phyloP scores from a whole-genome alignment of 1,284 basidiomycete species.

The Ustilago trichophora region DNA sequence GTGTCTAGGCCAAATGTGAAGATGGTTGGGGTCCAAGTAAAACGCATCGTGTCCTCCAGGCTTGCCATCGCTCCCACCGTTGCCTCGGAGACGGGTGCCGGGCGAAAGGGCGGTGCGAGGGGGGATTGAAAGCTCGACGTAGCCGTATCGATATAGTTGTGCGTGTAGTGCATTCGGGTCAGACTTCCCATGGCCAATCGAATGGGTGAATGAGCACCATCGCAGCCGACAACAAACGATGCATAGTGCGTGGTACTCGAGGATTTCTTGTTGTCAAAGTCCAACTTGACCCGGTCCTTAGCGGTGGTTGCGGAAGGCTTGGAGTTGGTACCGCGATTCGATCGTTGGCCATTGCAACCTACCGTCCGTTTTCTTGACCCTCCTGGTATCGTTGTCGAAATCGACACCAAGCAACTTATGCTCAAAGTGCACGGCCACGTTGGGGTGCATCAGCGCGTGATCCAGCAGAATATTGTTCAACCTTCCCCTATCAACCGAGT shows the following conservation, averaged over 20 bases:
- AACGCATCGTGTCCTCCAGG: constrained; percentile 69
- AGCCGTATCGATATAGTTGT: constrained; percentile 93
- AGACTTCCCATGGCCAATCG: constrained; percentile 70
- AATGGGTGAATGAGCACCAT: constrained; percentile 49
- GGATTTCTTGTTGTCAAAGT: constrained; percentile 22
- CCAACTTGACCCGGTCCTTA: constrained; percentile 21
- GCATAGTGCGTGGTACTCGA: constrained; percentile 19
- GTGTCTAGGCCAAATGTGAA: constrained; percentile 98
- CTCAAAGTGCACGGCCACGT: constrained; percentile 78
- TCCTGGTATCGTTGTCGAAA: constrained; percentile 75
- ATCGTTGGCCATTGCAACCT: neutral
- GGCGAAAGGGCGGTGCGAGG: constrained; percentile 72
- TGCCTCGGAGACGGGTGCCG: constrained; percentile 70
- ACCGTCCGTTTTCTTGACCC: too few species aligned
- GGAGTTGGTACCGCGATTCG: neutral
- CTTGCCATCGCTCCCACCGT: constrained; percentile 20
- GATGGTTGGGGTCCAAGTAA: constrained; percentile 88
- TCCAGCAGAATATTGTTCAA: constrained; percentile 86
- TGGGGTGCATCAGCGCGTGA: constrained; percentile 74
- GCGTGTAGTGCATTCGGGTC: constrained; percentile 79
- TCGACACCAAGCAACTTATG: constrained; percentile 79
- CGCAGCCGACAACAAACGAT: constrained; percentile 53
- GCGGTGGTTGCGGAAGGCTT: neutral
- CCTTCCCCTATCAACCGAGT: constrained; percentile 87
- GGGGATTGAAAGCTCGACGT: constrained; percentile 95